These are phyloP conservation scores for Flaveria sonorensis DNA, from an alignment of 129 eudicot genomes.

Conservation along the genomic window DNA sequence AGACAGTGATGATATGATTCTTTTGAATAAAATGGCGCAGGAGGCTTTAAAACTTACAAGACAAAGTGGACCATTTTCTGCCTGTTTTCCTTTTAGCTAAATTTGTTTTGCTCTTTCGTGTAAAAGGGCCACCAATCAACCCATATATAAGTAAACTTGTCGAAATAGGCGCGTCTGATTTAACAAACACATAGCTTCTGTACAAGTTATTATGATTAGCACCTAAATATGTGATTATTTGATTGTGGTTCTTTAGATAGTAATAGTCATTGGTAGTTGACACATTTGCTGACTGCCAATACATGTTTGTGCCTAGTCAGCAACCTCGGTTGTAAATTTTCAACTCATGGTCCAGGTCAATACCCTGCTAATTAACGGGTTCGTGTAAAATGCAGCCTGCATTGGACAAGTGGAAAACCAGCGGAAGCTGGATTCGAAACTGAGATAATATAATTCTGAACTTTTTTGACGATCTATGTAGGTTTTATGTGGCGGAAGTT, in stretches of 20 bases:
- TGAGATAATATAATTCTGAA: not conserved
- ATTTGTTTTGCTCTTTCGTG: not conserved
- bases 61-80: not conserved
- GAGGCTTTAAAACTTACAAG: not conserved
- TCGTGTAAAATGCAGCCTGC: too few relatives aligned
- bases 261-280: not conserved
- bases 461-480: slow-evolving; percentile 26
- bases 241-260: not conserved
- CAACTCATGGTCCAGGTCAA: too few relatives aligned
- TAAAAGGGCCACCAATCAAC: not conserved
- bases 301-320: slow-evolving; percentile 11
- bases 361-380: too few relatives aligned
- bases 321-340: not conserved
- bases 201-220: too few relatives aligned
- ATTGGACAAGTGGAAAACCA: too few relatives aligned
- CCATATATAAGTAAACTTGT: not conserved
- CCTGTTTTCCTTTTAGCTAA: not conserved
- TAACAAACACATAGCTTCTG: too few relatives aligned
- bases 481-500: slow-evolving; percentile 97
- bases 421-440: too few relatives aligned
- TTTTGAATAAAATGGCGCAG: not conserved
- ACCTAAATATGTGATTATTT: not conserved
- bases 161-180: not conserved
- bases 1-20: not conserved
- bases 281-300: slow-evolving; percentile 1